A percentile compares a stretch with the other conserved stretches of the same genome.
phyloP scores from a whole-genome alignment of 768 basidiomycete species.

The Naematelia encephala region DNA sequence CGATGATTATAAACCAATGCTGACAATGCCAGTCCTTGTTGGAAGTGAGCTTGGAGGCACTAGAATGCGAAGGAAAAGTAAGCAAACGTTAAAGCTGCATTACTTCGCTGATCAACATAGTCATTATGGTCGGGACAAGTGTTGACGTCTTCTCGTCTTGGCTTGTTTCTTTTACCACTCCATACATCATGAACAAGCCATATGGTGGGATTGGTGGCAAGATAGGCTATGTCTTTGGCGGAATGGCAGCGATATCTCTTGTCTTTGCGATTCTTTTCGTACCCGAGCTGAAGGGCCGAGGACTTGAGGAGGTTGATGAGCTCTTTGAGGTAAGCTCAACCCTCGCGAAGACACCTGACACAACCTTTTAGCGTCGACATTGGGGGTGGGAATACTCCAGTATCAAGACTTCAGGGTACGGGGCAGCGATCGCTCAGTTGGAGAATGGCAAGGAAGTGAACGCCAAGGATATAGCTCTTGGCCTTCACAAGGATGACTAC shows the following conservation, averaged over 20 bases:
- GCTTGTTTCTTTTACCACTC: conserved; percentile 14
- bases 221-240: conserved; percentile 16
- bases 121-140: background rate
- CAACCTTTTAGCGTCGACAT: background rate
- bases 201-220: conserved; percentile 10
- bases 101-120: background rate
- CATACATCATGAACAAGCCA: conserved; percentile 11
- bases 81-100: background rate
- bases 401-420: conserved; percentile 20
- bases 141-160: conserved; percentile 21
- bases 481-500: background rate
- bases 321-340: conserved; percentile 6
- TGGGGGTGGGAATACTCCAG: conserved; percentile 28
- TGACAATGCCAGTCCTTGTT: conserved; percentile 9
- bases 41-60: conserved; percentile 25
- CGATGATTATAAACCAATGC: background rate
- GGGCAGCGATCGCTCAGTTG: conserved; percentile 17
- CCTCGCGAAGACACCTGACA: no score
- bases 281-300: conserved; percentile 15
- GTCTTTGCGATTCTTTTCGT: conserved; percentile 19
- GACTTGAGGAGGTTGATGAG: conserved; percentile 8
- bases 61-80: conserved; percentile 26
- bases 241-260: conserved; percentile 6
- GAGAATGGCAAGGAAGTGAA: conserved; percentile 11
- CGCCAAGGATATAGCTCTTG: background rate